phyloP scores from a whole-genome alignment of 768 basidiomycete species.

The Auriscalpium microsporum region DNA sequence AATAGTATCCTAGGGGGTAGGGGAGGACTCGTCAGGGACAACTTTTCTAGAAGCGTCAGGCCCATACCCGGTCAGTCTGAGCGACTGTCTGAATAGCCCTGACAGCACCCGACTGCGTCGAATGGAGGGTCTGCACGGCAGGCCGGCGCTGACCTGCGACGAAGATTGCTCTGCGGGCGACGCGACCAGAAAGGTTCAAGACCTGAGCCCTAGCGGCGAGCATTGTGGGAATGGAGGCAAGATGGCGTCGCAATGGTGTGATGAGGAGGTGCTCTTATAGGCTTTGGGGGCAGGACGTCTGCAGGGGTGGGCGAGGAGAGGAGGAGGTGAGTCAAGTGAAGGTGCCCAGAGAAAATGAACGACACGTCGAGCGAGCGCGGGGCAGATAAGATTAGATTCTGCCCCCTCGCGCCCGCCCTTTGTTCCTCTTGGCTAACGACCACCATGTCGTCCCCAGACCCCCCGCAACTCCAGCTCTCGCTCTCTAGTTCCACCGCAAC shows the following conservation, averaged over 20 bases:
- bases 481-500: conserved; percentile 42
- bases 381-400: not conserved
- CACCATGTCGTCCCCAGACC: conserved; percentile 24
- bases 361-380: not conserved
- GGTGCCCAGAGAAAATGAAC: too few relatives aligned
- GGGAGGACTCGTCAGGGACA: not conserved
- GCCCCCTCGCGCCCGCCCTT: not conserved
- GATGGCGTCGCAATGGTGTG: not conserved
- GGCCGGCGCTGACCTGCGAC: conserved; percentile 37
- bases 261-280: too few relatives aligned
- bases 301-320: not conserved
- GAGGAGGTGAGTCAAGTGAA: not conserved
- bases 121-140: conserved; percentile 23
- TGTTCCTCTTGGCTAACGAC: conserved; percentile 10
- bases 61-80: conserved; percentile 65
- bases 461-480: conserved; percentile 47
- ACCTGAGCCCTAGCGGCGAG: conserved; percentile 20
- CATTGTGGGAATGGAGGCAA: conserved; percentile 15
- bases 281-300: too few relatives aligned
- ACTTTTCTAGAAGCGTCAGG: not conserved
- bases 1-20: conserved; percentile 80
- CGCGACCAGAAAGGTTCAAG: conserved; percentile 13
- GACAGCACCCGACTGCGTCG: not conserved
- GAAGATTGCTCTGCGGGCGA: conserved; percentile 37
- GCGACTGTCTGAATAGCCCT: conserved; percentile 52